phyloP scores from a whole-genome alignment of 495 filamentous ascomycete species.

The Penicillium fimorum region DNA sequence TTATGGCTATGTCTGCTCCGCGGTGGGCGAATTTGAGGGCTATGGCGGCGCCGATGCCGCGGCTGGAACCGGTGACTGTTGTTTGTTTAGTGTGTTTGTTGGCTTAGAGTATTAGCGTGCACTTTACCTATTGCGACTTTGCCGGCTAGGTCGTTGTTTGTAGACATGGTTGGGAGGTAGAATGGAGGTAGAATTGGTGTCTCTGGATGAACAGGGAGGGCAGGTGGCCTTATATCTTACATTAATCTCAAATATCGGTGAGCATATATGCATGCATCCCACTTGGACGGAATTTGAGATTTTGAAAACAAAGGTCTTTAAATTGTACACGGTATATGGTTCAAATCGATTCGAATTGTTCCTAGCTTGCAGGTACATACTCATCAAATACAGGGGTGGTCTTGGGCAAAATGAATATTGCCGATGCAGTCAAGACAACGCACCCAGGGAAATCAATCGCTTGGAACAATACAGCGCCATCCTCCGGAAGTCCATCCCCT shows the following conservation, averaged over 20 bases:
- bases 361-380: conserved; percentile 18
- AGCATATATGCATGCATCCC: conserved; percentile 8
- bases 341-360: conserved; percentile 7
- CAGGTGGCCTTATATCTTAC: not conserved
- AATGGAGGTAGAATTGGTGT: not conserved
- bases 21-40: conserved; percentile 40
- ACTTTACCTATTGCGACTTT: conserved; percentile 28
- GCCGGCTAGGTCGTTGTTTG: conserved; percentile 25
- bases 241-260: conserved; percentile 7
- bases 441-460: conserved; percentile 18
- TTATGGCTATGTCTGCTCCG: conserved; percentile 43
- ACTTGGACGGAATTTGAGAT: not conserved
- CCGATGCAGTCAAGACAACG: conserved; percentile 5
- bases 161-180: not conserved
- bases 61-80: conserved; percentile 35
- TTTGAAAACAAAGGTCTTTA: not conserved
- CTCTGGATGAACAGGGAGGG: not conserved
- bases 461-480: conserved; percentile 17
- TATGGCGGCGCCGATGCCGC: conserved; percentile 42
- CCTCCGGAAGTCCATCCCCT: conserved; percentile 10
- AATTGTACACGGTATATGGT: not conserved
- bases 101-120: not conserved
- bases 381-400: conserved; percentile 14
- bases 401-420: conserved; percentile 1
- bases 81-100: not conserved